A percentile compares a stretch with the other conserved stretches of the same genome.
Evolutionary conservation across 2,329 filamentous ascomycete species (phyloP).

Genomic region (Pseudogymnoascus sp.): DNA sequence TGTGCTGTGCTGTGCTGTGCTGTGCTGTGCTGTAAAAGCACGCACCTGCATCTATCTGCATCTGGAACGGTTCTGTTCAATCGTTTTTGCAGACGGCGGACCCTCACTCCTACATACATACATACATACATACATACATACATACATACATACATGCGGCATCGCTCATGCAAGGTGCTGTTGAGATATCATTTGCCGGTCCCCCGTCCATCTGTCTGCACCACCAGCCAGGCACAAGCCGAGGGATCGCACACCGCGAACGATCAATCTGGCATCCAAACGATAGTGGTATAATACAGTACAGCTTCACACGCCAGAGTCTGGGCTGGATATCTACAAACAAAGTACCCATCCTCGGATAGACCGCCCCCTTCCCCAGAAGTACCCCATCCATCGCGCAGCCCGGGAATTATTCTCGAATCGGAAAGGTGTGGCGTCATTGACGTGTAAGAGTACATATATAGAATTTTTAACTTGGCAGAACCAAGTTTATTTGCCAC

Average conservation of each 20-base stretch:
- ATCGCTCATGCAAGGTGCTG: background rate
- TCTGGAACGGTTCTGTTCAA: background rate
- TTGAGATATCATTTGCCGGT: background rate
- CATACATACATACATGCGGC: background rate
- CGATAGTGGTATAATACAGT: no score
- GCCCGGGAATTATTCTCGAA: background rate
- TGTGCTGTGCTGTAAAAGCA: background rate
- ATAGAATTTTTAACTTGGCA: background rate
- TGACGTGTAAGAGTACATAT: background rate
- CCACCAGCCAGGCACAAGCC: background rate
- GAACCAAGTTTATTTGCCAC: background rate
- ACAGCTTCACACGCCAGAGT: no score
- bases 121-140: background rate
- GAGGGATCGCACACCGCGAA: background rate
- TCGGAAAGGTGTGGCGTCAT: background rate
- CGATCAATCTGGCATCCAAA: no score
- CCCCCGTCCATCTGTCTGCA: no score
- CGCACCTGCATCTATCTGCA: background rate
- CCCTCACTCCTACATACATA: background rate
- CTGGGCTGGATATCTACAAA: no score
- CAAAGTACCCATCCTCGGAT: background rate
- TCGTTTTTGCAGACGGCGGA: background rate
- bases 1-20: no score
- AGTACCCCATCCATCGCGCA: background rate
- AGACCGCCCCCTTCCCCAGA: background rate